These are phyloP conservation scores for Rubroboletus satanas DNA, from an alignment of 768 basidiomycete genomes.

Conservation along the genomic window DNA sequence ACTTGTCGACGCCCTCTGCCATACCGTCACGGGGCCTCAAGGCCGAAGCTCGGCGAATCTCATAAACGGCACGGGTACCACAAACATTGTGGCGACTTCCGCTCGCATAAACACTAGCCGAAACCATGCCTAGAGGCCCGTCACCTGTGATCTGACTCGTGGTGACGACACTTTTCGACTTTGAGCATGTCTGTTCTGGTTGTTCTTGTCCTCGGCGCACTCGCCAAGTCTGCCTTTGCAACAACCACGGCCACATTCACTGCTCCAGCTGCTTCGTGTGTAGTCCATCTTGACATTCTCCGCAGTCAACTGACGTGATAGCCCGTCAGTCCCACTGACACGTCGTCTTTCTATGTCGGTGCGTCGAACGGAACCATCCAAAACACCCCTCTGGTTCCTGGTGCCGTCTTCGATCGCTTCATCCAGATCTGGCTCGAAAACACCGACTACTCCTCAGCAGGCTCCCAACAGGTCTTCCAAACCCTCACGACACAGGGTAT, in stretches of 20 bases:
- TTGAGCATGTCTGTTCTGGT: conserved; percentile 5
- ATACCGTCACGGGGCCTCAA: too few relatives aligned
- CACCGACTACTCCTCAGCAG: conserved; percentile 42
- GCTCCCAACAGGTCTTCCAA: conserved; percentile 23
- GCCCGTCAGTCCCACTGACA: conserved; percentile 19
- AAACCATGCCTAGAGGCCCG: neutral
- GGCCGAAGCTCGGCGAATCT: too few relatives aligned
- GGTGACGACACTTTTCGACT: neutral
- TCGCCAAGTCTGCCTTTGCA: conserved; percentile 11
- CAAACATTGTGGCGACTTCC: neutral
- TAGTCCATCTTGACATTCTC: conserved; percentile 1
- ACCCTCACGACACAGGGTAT: conserved; percentile 49
- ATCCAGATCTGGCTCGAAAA: conserved; percentile 58
- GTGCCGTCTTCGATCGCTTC: conserved; percentile 43
- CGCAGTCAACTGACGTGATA: conserved; percentile 1
- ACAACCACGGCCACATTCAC: conserved; percentile 18
- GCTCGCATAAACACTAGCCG: conserved; percentile 5
- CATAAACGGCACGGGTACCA: too few relatives aligned
- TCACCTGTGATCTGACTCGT: neutral
- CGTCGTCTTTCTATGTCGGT: conserved; percentile 39
- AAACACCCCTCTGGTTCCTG: conserved; percentile 35
- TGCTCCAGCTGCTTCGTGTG: conserved; percentile 21
- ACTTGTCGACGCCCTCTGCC: too few relatives aligned
- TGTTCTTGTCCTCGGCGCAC: conserved; percentile 15
- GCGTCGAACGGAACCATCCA: conserved; percentile 39